Percentiles rank a stretch among this genome's conserved stretches.
These are phyloP conservation scores for Alternaria incomplexa DNA, from an alignment of 2,329 filamentous ascomycete genomes.

Conservation along the genomic window DNA sequence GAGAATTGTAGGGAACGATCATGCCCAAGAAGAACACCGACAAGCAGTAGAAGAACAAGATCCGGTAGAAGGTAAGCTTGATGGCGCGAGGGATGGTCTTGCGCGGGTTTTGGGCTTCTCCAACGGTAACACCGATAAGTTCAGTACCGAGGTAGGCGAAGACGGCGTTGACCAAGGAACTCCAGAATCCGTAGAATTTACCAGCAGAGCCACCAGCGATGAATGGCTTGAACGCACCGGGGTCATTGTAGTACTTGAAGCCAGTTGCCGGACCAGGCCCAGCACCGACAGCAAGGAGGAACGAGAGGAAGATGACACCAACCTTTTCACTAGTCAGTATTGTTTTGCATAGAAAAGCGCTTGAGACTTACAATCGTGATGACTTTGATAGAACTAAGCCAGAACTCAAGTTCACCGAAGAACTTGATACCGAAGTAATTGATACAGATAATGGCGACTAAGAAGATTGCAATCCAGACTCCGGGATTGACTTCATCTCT, in stretches of 20 bases:
- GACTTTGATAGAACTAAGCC: conserved; percentile 56
- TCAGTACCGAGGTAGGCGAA: conserved; percentile 78
- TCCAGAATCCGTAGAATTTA: conserved; percentile 63
- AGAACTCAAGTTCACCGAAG: conserved; percentile 59
- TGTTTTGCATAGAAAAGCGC: neutral
- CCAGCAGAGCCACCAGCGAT: conserved; percentile 42
- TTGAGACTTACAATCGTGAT: conserved; percentile 45
- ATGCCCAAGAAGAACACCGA: conserved; percentile 78
- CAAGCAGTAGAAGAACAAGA: conserved; percentile 79
- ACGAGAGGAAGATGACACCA: conserved; percentile 53
- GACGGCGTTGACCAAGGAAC: conserved; percentile 74
- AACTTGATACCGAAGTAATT: conserved; percentile 65
- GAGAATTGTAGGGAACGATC: conserved; percentile 74
- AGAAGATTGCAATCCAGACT: conserved; percentile 73
- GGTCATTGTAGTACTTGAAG: conserved; percentile 54
- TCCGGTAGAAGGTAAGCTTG: conserved; percentile 81
- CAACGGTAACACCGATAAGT: conserved; percentile 78
- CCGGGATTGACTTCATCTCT: conserved; percentile 73
- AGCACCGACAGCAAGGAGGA: conserved; percentile 53
- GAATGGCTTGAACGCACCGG: conserved; percentile 54
- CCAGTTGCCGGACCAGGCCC: conserved; percentile 51
- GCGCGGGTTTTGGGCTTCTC: conserved; percentile 79
- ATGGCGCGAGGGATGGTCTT: conserved; percentile 78
- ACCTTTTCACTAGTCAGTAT: conserved; percentile 20
- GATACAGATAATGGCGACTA: conserved; percentile 52